Conservation (phyloP, 1,139 yeast genomes). For the Pichia sp. region DNA sequence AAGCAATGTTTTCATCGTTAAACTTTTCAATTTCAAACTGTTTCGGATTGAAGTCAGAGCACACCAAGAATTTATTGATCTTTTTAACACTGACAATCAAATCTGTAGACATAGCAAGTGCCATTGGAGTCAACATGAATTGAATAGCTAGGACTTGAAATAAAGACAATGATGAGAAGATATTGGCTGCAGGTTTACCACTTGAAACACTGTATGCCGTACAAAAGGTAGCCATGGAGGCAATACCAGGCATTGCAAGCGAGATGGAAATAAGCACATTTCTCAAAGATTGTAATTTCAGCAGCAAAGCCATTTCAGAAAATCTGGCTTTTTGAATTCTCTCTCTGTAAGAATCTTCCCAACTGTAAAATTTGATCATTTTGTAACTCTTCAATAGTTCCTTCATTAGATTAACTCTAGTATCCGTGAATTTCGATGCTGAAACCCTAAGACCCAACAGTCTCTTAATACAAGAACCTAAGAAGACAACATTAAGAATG, state of each 20-base stretch:
- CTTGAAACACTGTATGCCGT: constrained; percentile 33
- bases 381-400: constrained; percentile 40
- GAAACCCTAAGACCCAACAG: constrained; percentile 30
- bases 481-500: constrained; percentile 22
- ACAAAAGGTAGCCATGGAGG: constrained; percentile 44
- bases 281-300: constrained; percentile 37
- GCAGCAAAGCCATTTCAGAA: constrained; percentile 36
- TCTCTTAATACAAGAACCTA: constrained; percentile 23
- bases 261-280: constrained; percentile 38
- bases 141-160: constrained; percentile 45
- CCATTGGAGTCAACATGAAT: constrained; percentile 44
- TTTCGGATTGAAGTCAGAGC: constrained; percentile 29
- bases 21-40: constrained; percentile 11
- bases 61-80: constrained; percentile 35
- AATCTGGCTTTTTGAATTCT: constrained; percentile 31
- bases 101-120: constrained; percentile 46
- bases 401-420: constrained; percentile 35
- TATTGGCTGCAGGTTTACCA: constrained; percentile 29
- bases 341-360: constrained; percentile 43
- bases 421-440: constrained; percentile 33
- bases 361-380: constrained; percentile 41
- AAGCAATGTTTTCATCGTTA: constrained; percentile 25
- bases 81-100: constrained; percentile 44
- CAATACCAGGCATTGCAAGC: constrained; percentile 34
- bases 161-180: constrained; percentile 44